phyloP scores from a whole-genome alignment of 352 stramenopile genomes.

The Pythium phragmitis region DNA sequence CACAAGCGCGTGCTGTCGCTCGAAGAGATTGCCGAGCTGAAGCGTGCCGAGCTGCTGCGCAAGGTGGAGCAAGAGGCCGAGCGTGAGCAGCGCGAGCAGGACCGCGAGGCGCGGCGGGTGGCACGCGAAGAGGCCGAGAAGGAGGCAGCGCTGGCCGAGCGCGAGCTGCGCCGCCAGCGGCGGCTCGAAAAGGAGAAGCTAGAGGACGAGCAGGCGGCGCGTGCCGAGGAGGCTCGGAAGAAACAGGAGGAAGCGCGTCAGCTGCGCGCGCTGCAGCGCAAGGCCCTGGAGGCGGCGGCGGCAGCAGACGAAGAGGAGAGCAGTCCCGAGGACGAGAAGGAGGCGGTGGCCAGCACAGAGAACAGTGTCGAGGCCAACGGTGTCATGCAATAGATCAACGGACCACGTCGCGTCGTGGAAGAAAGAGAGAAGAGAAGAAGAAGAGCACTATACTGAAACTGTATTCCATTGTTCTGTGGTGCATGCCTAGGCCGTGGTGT shows the following conservation, averaged over 20 bases:
- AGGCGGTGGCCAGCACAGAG: conserved; percentile 1
- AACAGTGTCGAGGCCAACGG: not conserved
- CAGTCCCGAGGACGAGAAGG: not conserved
- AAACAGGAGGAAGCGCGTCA: conserved; percentile 30
- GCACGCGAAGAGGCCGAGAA: conserved; percentile 59
- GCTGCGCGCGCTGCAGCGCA: conserved; percentile 47
- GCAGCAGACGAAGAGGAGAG: conserved; percentile 9
- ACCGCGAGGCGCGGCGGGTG: conserved; percentile 46
- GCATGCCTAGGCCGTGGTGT: conserved; percentile 37
- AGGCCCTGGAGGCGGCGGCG: conserved; percentile 16
- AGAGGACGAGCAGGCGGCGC: conserved; percentile 35
- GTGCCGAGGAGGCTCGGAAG: conserved; percentile 37
- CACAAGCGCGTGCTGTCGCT: conserved; percentile 52
- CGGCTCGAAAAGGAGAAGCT: conserved; percentile 63
- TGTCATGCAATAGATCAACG: conserved; percentile 7
- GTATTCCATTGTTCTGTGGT: not conserved
- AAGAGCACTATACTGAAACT: conserved; percentile 8
- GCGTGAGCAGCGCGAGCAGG: conserved; percentile 49
- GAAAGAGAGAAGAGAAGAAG: too few species aligned
- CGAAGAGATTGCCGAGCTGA: conserved; percentile 70
- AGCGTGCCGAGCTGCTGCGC: conserved; percentile 60
- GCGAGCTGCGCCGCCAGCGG: conserved; percentile 53
- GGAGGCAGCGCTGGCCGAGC: conserved; percentile 48
- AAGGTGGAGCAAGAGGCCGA: conserved; percentile 70
- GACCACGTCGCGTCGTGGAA: too few species aligned